A percentile compares a stretch with the other conserved stretches of the same genome.
Evolutionary conservation across 441 rosid genomes (phyloP).

Genomic region (Syzygium malaccense): DNA sequence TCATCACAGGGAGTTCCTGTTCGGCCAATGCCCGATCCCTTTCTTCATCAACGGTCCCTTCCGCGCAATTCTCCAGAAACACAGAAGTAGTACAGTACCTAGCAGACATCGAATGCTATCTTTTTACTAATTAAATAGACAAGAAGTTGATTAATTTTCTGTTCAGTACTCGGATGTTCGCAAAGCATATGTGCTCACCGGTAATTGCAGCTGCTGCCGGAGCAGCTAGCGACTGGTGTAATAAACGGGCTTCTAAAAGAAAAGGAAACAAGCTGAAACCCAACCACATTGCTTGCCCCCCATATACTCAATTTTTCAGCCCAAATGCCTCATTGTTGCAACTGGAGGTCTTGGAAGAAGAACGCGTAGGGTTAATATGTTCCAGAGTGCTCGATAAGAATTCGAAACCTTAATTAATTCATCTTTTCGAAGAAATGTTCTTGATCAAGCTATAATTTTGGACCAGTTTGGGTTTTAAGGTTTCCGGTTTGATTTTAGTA

Average conservation of each 20-base stretch:
- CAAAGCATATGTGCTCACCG: neutral
- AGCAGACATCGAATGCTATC: neutral
- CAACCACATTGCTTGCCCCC: neutral
- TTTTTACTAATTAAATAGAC: neutral
- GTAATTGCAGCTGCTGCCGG: neutral
- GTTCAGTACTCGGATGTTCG: neutral
- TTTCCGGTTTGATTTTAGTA: neutral
- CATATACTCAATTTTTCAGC: neutral
- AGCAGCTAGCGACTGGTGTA: neutral
- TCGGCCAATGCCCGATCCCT: neutral
- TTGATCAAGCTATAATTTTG: neutral
- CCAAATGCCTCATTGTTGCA: neutral
- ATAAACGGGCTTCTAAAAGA: neutral
- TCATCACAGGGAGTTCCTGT: neutral
- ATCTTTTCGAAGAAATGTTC: neutral
- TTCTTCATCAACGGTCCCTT: neutral
- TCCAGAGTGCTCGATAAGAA: neutral
- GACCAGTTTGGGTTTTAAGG: neutral
- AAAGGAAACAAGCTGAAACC: neutral
- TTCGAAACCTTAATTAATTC: neutral
- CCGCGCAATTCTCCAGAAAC: neutral
- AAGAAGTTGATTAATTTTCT: neutral
- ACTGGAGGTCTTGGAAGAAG: neutral
- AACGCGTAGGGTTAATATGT: neutral
- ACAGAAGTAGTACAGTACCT: neutral